Base-by-base conservation (phyloP, 2,329 filamentous ascomycete genomes). In the Claviceps sp. region DNA sequence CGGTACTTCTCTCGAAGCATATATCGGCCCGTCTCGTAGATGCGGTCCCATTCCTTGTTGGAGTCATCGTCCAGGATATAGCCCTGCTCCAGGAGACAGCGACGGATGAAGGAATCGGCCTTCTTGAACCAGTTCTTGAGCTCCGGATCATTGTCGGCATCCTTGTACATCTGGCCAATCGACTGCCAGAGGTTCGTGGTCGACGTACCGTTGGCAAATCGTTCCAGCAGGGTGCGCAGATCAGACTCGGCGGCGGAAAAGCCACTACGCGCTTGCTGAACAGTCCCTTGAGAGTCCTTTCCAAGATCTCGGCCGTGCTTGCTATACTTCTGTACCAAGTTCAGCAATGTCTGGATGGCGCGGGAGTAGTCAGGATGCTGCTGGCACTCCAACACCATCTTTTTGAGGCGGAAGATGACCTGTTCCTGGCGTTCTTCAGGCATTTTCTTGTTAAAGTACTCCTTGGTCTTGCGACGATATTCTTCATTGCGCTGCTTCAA, bases 371-470 rank as follows among this genome's bases (percentile, higher is more conserved):
- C 91, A 54, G 87, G 81, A 64, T 97, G 93, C 52, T 91, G 87
- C 71, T 98, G 93, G 61, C 95, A 89, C 70, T 98, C 93, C 46
- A 96, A 82, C 41, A 98, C 73, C 86, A 97, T 95, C 81, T 97
- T 97, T 82, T 81, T 98, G 59, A 98, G 71, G 40, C 93, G 87
- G 79, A 83, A 95, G 61, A 96, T 84, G 52, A 84, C 84, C 74
- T 95, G 89, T 7, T 97, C 89, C 55, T 90, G 89, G 55, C 93
- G 89, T 68, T 97, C 90, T 69, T 91, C 73, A 1, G 93, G 90
- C 70, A 98, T 78, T 76, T 97, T 98, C 62, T 83, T 79, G 60
- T 81, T 77, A 52, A 96, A 72, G 66, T 97, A 97, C 59, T 87
- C 80, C 64, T 77, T 82, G 26, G 84, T 75, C 53, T 75, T 66